Conservation (phyloP, 495 filamentous ascomycete species). For the Niebla homalea region DNA sequence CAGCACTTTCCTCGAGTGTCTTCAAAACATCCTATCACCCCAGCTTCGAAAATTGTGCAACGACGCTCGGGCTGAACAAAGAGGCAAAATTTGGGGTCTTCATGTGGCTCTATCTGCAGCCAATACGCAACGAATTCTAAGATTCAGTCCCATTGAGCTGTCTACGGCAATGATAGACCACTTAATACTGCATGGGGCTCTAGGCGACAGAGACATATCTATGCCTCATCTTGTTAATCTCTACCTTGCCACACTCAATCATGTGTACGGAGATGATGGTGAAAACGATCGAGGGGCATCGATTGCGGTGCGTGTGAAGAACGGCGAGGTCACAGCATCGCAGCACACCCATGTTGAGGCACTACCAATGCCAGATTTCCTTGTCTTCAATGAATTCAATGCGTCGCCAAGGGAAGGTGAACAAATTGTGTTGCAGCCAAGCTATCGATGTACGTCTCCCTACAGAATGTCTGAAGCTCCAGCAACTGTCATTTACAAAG, state of each 20-base stretch:
- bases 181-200: neutral
- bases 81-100: neutral
- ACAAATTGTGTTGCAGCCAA: constrained; percentile 7
- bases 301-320: constrained; percentile 1
- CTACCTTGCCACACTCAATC: constrained; percentile 11
- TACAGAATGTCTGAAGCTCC: neutral
- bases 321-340: neutral
- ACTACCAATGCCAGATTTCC: constrained; percentile 7
- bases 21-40: constrained; percentile 7
- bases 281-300: neutral
- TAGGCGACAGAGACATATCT: neutral
- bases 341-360: constrained; percentile 4
- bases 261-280: neutral
- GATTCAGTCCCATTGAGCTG: neutral
- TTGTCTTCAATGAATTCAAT: constrained; percentile 5
- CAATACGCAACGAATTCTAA: neutral
- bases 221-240: constrained; percentile 2
- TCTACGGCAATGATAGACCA: neutral
- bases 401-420: constrained; percentile 8
- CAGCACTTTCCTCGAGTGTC: constrained; percentile 2
- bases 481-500: constrained; percentile 3
- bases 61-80: neutral
- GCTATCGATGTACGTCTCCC: constrained; percentile 6
- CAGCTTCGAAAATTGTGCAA: neutral
- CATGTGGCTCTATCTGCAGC: neutral